A percentile compares a stretch with the other conserved stretches of the same genome.
These are phyloP conservation scores for Irpex sp. DNA, from an alignment of 1,284 basidiomycete species.

Conservation along the genomic window DNA sequence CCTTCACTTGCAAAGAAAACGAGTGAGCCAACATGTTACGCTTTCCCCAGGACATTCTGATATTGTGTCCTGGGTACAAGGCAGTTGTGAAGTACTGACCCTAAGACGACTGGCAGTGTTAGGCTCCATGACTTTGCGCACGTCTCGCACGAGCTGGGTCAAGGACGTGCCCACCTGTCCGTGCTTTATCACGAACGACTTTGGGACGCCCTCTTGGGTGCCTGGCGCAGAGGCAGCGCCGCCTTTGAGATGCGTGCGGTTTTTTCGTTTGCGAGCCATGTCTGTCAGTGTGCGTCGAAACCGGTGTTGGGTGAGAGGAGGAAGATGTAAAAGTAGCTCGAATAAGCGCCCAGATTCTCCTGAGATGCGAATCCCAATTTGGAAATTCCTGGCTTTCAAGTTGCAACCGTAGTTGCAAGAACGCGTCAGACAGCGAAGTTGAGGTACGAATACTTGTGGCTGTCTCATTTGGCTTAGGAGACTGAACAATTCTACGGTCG, in stretches of 20 bases:
- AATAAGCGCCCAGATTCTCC: too few species aligned
- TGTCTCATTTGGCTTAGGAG: too few species aligned
- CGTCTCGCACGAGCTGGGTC: constrained; percentile 85
- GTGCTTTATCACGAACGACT: constrained; percentile 91
- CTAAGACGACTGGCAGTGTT: constrained; percentile 91
- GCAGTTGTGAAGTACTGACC: constrained; percentile 43
- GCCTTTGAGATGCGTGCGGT: constrained; percentile 82
- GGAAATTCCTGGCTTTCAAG: too few species aligned
- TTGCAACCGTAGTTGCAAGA: too few species aligned
- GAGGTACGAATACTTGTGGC: too few species aligned
- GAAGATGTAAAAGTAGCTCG: not conserved
- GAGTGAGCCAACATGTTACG: constrained; percentile 12
- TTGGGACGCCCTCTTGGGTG: constrained; percentile 47
- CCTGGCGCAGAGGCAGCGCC: constrained; percentile 31
- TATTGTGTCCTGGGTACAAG: not conserved
- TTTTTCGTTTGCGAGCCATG: constrained; percentile 83
- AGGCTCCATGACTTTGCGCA: constrained; percentile 96
- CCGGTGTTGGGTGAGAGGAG: not conserved
- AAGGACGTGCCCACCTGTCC: constrained; percentile 90
- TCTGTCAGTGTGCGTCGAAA: constrained; percentile 25
- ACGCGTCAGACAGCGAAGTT: too few species aligned
- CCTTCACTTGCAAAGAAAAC: constrained; percentile 47
- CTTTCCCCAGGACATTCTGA: not conserved
- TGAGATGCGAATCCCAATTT: too few species aligned
- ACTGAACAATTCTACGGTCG: too few species aligned